Conservation (phyloP, 305 asterid species). For the Plantago coronopus region DNA sequence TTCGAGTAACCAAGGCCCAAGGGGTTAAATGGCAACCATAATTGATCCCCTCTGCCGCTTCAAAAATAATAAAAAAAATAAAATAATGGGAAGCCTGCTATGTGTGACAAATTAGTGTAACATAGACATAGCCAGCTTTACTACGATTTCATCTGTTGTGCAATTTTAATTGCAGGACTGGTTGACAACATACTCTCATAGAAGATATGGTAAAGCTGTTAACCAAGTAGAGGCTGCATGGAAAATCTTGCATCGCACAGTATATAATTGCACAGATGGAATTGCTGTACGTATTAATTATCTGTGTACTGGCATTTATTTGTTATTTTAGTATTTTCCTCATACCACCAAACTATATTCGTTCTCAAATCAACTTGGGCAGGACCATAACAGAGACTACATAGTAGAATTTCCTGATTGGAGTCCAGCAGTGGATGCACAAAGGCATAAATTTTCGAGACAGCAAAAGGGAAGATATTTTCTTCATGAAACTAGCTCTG, state of each 20-base stretch:
- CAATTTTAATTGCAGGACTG: constrained; percentile 59
- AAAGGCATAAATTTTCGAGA: constrained; percentile 36
- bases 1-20: no score
- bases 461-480: constrained; percentile 43
- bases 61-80: no score
- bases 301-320: background rate
- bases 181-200: constrained; percentile 66
- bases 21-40: no score
- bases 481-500: constrained; percentile 50
- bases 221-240: constrained; percentile 71
- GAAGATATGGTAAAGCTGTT: constrained; percentile 79
- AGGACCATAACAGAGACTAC: constrained; percentile 91
- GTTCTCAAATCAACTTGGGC: constrained; percentile 28
- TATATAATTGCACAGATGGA: constrained; percentile 94
- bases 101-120: no score
- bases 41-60: no score
- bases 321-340: background rate
- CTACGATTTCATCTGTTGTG: constrained; percentile 19
- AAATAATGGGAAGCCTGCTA: background rate
- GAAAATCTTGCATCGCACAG: constrained; percentile 73
- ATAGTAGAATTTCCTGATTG: constrained; percentile 87
- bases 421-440: constrained; percentile 54
- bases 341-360: background rate
- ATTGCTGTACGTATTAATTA: constrained; percentile 57
- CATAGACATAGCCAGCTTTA: constrained; percentile 4